Evolutionary conservation across 2,329 filamentous ascomycete genomes (phyloP), one percentile per base, ranked within the genome.

Genomic region (Akanthomyces lecanii): DNA sequence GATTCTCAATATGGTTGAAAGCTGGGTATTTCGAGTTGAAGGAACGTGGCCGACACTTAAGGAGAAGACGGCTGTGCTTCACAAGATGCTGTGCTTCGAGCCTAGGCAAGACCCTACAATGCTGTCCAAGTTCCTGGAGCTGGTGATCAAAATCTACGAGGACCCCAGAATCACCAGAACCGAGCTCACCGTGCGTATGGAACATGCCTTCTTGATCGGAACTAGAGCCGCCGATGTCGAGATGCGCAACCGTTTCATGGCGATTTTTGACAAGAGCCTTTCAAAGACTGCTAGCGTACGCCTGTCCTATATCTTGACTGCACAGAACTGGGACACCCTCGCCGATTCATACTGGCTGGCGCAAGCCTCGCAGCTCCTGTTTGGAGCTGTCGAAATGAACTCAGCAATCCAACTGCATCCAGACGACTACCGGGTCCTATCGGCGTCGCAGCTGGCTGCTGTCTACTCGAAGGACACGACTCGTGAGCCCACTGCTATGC

Each of bases 61-160:
- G 75, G 96, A 99, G 77, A 99, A 99, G 80, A 98, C 94, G 0
- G 96, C 96, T 1, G 95, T 99, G 1, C 79, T 99, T n/a, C 93
- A 96, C 70, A 99, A 99, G 78, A 99, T 99, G 95, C 80, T 98
- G 18, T 88, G 93, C 0, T 99, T 99, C 69, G 95, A 99, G 76
- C 87, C 91, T 63, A 85, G 95, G 45, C 78, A 84, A 33, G 94
- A 98, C 72, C 85, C 88, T 38, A 92, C 89, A 0, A 88, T 99
- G 78, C 82, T 99, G 63, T 92, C 89, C 68, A 94, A 94, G 72
- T 99, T 98, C 78, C 81, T 99, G 64, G 91, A 98, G 67, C 85
- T 99, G 30, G 95, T 99, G 30, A 96, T 99, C 69, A 88, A 93
- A 55, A 97, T 99, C 64, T 99, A 99, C 73, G 96, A 99, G 72